A percentile compares a stretch with the other conserved stretches of the same genome.
Conservation (phyloP, 805 yeast genomes). For the Metschnikowia hibisci region DNA sequence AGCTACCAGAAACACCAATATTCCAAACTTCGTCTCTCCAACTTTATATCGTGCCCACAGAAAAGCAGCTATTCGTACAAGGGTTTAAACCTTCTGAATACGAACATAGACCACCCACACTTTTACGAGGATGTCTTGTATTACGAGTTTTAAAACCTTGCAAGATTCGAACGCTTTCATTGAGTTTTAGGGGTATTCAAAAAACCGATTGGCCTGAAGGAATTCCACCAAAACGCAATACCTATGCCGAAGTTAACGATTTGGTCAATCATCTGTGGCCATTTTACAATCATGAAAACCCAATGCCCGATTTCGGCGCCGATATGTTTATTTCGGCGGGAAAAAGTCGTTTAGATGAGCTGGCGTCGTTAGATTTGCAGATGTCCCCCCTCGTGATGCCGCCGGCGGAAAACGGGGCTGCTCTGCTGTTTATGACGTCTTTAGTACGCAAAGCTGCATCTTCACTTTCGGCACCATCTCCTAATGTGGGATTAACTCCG, state of each 20-base stretch:
- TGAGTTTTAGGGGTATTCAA: conserved; percentile 63
- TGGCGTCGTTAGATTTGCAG: conserved; percentile 22
- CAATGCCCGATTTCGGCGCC: conserved; percentile 42
- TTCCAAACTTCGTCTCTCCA: conserved; percentile 64
- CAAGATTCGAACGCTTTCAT: conserved; percentile 59
- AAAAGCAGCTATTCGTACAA: conserved; percentile 72
- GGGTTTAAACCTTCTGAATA: conserved; percentile 73
- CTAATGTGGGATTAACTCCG: conserved; percentile 18
- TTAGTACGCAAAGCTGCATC: conserved; percentile 28
- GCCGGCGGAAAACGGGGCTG: conserved; percentile 16
- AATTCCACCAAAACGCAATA: conserved; percentile 81
- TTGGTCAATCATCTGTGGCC: conserved; percentile 88
- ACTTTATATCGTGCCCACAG: conserved; percentile 72
- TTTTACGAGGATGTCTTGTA: conserved; percentile 76
- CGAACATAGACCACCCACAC: conserved; percentile 64
- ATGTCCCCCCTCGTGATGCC: conserved; percentile 33
- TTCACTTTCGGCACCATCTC: conserved; percentile 18
- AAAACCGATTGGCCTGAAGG: conserved; percentile 98
- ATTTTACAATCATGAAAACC: conserved; percentile 47
- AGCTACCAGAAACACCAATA: conserved; percentile 52
- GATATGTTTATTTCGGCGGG: conserved; percentile 31
- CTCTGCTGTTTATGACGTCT: conserved; percentile 20
- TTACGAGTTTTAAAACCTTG: conserved; percentile 67
- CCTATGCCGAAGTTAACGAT: conserved; percentile 60
- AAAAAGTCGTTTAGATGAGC: not conserved